These are phyloP conservation scores for Kickxella alabastrina DNA, from an alignment of 192 early-diverging fungal genomes.

Conservation along the genomic window DNA sequence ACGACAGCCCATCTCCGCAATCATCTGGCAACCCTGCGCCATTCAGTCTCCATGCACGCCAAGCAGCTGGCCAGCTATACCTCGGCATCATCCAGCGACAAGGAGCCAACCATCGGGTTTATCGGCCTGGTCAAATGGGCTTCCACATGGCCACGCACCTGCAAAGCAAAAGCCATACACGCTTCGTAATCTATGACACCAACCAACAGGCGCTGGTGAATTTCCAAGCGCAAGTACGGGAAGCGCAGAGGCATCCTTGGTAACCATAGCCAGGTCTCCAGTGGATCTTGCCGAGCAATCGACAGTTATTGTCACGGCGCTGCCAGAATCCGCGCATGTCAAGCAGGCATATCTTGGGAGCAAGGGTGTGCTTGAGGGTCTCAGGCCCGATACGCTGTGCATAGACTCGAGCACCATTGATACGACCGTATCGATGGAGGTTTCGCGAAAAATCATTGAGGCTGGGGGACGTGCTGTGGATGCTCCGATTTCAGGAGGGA, in stretches of 20 bases:
- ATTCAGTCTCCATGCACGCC: not conserved
- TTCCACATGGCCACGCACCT: conserved; percentile 91
- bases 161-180: conserved; percentile 50
- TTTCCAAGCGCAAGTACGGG: no score
- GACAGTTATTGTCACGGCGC: conserved; percentile 83
- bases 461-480: conserved; percentile 72
- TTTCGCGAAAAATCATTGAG: conserved; percentile 58
- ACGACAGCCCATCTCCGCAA: no score
- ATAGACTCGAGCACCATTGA: conserved; percentile 96
- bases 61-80: no score
- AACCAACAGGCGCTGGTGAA: conserved; percentile 53
- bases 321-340: conserved; percentile 83
- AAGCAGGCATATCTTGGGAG: conserved; percentile 75
- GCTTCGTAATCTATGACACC: conserved; percentile 74
- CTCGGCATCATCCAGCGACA: no score
- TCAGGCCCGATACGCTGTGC: conserved; percentile 54
- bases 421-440: conserved; percentile 66
- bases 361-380: conserved; percentile 58
- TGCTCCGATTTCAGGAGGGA: conserved; percentile 95
- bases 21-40: not conserved
- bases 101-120: conserved; percentile 25
- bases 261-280: conserved; percentile 59
- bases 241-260: no score
- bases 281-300: conserved; percentile 67
- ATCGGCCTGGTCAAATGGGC: conserved; percentile 90